A percentile compares a stretch with the other conserved stretches of the same genome.
Evolutionary conservation across 345 rosid genomes (phyloP).

Genomic region (Syzygium oleosum): DNA sequence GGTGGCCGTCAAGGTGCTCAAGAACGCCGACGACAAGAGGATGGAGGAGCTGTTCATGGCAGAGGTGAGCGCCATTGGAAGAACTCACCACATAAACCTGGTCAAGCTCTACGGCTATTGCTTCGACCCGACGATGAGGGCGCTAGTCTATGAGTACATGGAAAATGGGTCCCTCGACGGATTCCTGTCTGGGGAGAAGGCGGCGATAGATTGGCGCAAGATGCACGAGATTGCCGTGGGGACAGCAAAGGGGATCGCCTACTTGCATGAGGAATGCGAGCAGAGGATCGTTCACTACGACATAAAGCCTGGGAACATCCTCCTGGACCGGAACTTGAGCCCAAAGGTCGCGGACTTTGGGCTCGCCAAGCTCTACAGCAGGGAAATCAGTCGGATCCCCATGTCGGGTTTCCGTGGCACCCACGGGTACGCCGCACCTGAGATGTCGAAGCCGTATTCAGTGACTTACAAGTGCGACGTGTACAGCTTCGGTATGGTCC

Average conservation of each 20-base stretch:
- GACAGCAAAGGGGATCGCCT: neutral
- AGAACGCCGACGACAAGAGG: neutral
- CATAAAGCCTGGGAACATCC: neutral
- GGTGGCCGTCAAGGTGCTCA: neutral
- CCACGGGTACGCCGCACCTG: neutral
- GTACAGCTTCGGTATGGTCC: slow-evolving; percentile 13
- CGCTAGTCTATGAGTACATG: rapidly evolving
- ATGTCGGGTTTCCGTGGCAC: neutral
- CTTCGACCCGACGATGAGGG: rapidly evolving
- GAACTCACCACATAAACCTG: neutral
- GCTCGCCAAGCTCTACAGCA: neutral
- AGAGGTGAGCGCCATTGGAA: neutral
- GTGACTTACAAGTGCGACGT: slow-evolving; percentile 10
- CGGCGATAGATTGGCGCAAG: rapidly evolving
- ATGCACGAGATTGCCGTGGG: neutral
- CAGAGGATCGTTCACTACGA: neutral
- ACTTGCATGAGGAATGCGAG: neutral
- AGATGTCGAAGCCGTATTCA: neutral
- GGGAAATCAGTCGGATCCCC: neutral
- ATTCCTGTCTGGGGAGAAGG: neutral
- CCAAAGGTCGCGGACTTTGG: neutral
- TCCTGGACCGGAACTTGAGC: neutral
- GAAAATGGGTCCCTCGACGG: neutral
- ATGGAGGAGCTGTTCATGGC: neutral
- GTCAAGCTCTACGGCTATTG: neutral